phyloP scores from a whole-genome alignment of 805 yeast genomes.

The Zygosaccharomyces bisporus region DNA sequence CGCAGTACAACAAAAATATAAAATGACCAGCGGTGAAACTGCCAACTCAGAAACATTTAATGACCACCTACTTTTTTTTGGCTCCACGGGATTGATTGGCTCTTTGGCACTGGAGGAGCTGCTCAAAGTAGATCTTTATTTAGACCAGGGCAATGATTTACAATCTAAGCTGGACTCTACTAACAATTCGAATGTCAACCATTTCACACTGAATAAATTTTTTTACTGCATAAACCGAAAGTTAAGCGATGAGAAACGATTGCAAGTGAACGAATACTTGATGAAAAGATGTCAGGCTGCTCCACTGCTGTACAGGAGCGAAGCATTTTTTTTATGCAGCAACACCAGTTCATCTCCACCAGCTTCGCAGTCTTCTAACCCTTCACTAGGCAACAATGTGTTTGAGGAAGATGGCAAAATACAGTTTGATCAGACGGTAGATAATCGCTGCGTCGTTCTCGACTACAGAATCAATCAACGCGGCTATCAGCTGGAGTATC shows the following conservation, averaged over 20 bases:
- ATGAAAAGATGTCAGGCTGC: slow-evolving; percentile 2
- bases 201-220: slow-evolving; percentile 9
- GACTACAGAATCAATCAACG: slow-evolving; percentile 5
- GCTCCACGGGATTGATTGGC: slow-evolving; percentile 28
- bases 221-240: slow-evolving; percentile 13
- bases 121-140: slow-evolving; percentile 15
- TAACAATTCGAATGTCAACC: slow-evolving; percentile 1
- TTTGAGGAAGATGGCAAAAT: slow-evolving; percentile 6
- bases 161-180: slow-evolving; percentile 6
- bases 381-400: slow-evolving; percentile 1
- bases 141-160: slow-evolving; percentile 7
- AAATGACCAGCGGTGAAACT: not conserved
- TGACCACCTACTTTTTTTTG: slow-evolving; percentile 21
- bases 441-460: slow-evolving; percentile 6
- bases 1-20: no score
- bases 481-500: slow-evolving; percentile 9
- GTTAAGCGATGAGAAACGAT: slow-evolving; percentile 1
- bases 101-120: slow-evolving; percentile 15
- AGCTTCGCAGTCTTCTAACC: slow-evolving; percentile 5
- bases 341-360: slow-evolving; percentile 10
- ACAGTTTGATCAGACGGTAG: not conserved
- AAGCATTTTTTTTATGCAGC: slow-evolving; percentile 5
- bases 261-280: slow-evolving; percentile 4
- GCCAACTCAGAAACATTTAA: slow-evolving; percentile 5
- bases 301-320: slow-evolving; percentile 4